Conservation (phyloP, 768 basidiomycete species). For the Mycena indigotica region DNA sequence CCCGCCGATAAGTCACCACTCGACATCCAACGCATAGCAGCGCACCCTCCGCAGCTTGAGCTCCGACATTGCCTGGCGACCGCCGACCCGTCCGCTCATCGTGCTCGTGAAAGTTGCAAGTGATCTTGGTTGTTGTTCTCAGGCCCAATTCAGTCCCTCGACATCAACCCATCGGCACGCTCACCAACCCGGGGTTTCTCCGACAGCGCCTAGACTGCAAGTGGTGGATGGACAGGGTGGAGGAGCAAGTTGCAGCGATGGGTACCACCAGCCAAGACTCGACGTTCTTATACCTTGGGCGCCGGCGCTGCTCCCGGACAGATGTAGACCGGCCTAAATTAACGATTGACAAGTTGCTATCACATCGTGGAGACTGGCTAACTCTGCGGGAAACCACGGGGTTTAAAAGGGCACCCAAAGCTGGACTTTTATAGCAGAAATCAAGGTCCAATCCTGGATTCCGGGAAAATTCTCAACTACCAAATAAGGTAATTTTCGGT, state of each 20-base stretch:
- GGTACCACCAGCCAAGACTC: background rate
- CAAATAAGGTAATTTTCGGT: no score
- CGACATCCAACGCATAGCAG: no score
- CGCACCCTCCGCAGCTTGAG: constrained; percentile 79
- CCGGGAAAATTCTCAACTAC: no score
- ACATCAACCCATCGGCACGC: background rate
- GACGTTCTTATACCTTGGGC: constrained; percentile 13
- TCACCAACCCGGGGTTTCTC: background rate
- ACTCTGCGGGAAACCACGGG: no score
- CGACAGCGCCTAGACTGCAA: no score
- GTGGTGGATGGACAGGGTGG: background rate
- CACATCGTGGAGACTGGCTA: background rate
- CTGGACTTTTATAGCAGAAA: no score
- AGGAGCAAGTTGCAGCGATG: constrained; percentile 1
- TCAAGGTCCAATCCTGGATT: no score
- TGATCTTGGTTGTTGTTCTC: constrained; percentile 4
- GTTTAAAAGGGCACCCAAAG: no score
- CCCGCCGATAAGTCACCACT: background rate
- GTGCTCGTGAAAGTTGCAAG: constrained; percentile 17
- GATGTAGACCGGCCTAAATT: constrained; percentile 2
- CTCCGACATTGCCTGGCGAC: constrained; percentile 92
- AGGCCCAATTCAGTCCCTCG: background rate
- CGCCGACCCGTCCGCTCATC: constrained; percentile 65
- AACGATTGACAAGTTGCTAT: background rate
- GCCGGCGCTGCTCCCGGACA: constrained; percentile 18